Evolutionary conservation across 2,329 filamentous ascomycete species (phyloP), one percentile per base, ranked within the genome.

Genomic region (Pyrenophora graminea): DNA sequence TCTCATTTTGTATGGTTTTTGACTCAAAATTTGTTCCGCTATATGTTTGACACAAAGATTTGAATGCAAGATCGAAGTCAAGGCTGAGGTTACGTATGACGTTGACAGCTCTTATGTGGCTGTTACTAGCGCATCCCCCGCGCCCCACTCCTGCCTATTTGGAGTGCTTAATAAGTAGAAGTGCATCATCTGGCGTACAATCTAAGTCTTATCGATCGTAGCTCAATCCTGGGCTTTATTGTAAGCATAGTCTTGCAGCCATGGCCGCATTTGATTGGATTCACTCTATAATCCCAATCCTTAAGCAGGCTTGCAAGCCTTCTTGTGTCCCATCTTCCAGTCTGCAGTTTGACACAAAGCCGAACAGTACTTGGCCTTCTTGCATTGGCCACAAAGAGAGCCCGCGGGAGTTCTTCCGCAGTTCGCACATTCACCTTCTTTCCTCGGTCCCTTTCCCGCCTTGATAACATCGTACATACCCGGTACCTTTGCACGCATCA

Each of bases 261-360:
- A 23, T 23, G 21, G 7, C 21, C 21, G 7, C 7, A 23, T 23
- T 4, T 23, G 7, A 7, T 23, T 7, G n/a, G 5, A 17, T 25
- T 15, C 15, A 15, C 15, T 15, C 15, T 15, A 15, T 15, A 15
- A 1, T 15, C 15, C 30, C 17, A n/a, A 10, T 32, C 23, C 12
- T n/a, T 50, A 50, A 13, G 31, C 15, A 19, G 48, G 39, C 23
- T 31, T 36, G 25, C 58, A 61, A 3, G n/a, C 15, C 45, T 53
- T 56, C 51, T 53, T 61, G 27, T 61, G 58, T 30, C 27, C 27
- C 12, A n/a, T 47, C 44, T 45, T 56, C 58, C 58, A 61, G 21
- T 59, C 56, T 25, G 54, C 55, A 51, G 47, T 59, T 27, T 61
- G 53, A 40, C 58, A 61, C 18, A 53, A 53, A 19, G 50, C 36